Evolutionary conservation across 345 rosid genomes (phyloP).

Genomic region (Aegle marmelos): DNA sequence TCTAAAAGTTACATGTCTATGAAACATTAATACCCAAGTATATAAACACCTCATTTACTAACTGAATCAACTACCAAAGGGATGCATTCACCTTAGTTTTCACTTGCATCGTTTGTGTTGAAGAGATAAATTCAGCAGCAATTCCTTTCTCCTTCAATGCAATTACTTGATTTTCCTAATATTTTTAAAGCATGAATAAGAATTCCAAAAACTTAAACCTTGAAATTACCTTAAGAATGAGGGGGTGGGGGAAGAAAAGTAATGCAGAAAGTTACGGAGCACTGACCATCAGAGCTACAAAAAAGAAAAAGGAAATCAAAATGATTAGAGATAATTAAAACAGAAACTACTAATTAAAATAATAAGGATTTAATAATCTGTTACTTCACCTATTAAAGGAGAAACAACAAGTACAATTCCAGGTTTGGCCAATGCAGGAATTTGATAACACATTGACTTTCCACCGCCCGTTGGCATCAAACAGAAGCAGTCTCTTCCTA

Average conservation of each 20-base stretch:
- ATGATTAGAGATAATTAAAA: constrained; percentile 1
- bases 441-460: constrained; percentile 94
- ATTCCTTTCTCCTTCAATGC: constrained; percentile 87
- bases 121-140: constrained; percentile 88
- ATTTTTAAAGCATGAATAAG: neutral
- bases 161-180: constrained; percentile 88
- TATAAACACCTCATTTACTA: neutral
- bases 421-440: constrained; percentile 81
- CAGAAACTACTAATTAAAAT: neutral
- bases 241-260: neutral
- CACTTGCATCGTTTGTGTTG: constrained; percentile 61
- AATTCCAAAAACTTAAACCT: neutral
- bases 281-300: constrained; percentile 89
- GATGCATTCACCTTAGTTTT: constrained; percentile 49
- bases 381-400: constrained; percentile 76
- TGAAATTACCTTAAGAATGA: neutral
- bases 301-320: constrained; percentile 5
- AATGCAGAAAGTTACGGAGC: neutral
- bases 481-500: constrained; percentile 92
- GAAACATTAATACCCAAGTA: neutral
- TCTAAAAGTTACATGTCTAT: constrained; percentile 36
- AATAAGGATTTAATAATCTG: neutral
- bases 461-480: constrained; percentile 99
- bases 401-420: constrained; percentile 93
- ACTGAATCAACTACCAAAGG: neutral